Evolutionary conservation across 257 asterid species (phyloP), one percentile per base, ranked within the genome.

Genomic region (Capsicum pubescens): DNA sequence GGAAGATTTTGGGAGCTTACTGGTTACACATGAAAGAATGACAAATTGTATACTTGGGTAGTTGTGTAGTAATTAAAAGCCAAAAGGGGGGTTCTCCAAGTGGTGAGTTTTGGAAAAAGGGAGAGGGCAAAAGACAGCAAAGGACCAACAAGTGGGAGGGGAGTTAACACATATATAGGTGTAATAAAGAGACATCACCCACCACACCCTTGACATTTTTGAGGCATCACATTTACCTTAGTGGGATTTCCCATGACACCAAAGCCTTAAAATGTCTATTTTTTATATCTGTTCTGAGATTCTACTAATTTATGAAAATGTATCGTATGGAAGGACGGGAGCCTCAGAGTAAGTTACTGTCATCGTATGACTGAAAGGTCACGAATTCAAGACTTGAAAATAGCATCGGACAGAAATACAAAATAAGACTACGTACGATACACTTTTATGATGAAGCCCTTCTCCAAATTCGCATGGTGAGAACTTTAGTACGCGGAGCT

Each of bases 131-230:
- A 26, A 86, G 91, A 88, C 89, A 89, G 89, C 90, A 84, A 86
- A 89, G 90, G 90, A 90, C 83, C 79, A 88, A 85, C 92, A 90
- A 91, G 95, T 92, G 94, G 97, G 92, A 87, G 85, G 94, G 97
- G 92, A 87, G 85, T 69, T 67, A 35, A 56, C 69, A 68, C 82
- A 84, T 26, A 26, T 26, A 26, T 39, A 39, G 44, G 44, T 39
- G 44, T 79, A 21, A 11, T 54, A 76, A 76, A 76, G 50, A 26
- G 85, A 88, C 86, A 85, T 87, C 90, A 83, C 89, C 94, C 95
- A 87, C 44, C 89, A 93, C 95, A 87, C 44, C 91, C 83, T 88
- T 88, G 71, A 19, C 12, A 3, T 14, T 32, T 66, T 67, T 67
- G 3, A 66, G 72, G 72, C 48, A n/a, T n/a, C n/a, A 6, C 72